Evolutionary conservation across 345 rosid genomes (phyloP).

Genomic region (Aquilaria malaccensis): DNA sequence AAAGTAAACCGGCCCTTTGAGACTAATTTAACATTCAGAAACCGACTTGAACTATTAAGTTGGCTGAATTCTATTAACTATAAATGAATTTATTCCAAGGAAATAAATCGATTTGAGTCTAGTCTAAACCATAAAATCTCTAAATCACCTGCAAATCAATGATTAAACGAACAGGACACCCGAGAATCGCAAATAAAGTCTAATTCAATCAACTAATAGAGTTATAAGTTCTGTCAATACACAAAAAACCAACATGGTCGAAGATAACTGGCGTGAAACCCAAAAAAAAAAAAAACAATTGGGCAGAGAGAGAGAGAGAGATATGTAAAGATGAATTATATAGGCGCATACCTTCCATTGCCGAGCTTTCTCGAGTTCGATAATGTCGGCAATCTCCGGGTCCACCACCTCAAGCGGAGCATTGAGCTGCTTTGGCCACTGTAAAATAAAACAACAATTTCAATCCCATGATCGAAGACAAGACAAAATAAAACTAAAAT

Average conservation of each 20-base stretch:
- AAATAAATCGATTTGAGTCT: no score
- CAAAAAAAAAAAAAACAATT: neutral
- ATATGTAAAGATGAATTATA: neutral
- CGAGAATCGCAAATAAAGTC: no score
- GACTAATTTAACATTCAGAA: neutral
- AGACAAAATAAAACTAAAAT: neutral
- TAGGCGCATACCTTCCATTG: constrained; percentile 79
- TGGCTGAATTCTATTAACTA: no score
- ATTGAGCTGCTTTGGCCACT: constrained; percentile 99
- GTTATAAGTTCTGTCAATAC: neutral
- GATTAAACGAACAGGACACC: no score
- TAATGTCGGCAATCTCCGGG: constrained; percentile 91
- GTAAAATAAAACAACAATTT: constrained; percentile 1
- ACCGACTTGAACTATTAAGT: neutral
- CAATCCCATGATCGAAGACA: neutral
- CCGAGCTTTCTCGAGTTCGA: constrained; percentile 93
- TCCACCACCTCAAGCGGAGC: constrained; percentile 86
- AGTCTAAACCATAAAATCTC: neutral
- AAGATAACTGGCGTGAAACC: no score
- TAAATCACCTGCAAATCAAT: neutral
- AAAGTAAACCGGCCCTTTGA: neutral
- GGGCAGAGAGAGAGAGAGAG: neutral
- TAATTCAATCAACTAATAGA: no score
- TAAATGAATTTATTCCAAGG: no score
- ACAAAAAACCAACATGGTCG: no score